Percentiles rank a stretch among this genome's conserved stretches.
Conservation (phyloP, 108 stramenopile species). For the Nannochloropsis salina region DNA sequence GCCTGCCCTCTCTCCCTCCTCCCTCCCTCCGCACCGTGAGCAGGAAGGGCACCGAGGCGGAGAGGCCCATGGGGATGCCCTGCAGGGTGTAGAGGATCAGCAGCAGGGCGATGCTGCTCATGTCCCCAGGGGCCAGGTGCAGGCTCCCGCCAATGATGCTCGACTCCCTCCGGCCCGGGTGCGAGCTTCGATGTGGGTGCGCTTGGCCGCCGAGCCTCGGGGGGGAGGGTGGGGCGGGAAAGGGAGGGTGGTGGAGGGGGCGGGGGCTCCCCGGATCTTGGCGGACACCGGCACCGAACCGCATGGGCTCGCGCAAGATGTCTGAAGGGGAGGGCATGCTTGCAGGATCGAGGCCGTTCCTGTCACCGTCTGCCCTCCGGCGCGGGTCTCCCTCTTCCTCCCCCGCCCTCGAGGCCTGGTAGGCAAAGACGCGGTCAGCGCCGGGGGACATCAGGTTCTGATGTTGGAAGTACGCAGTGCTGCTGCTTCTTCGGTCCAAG, state of each 20-base stretch:
- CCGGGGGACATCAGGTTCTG: neutral
- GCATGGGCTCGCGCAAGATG: neutral
- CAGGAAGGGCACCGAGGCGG: constrained; percentile 89
- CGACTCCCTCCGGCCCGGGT: neutral
- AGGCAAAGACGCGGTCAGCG: neutral
- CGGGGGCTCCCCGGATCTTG: neutral
- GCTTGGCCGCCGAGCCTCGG: neutral
- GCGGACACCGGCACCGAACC: neutral
- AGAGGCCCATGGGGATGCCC: constrained; percentile 97
- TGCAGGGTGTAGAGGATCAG: constrained; percentile 94
- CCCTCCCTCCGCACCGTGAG: constrained; percentile 74
- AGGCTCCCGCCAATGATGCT: neutral
- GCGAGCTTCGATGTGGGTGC: neutral
- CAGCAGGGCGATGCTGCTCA: constrained; percentile 71
- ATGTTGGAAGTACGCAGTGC: neutral
- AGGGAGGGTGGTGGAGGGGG: neutral
- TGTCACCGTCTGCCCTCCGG: neutral
- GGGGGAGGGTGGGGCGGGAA: neutral
- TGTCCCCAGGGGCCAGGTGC: constrained; percentile 40
- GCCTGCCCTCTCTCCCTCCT: neutral
- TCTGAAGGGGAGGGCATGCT: neutral
- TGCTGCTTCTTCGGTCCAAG: neutral
- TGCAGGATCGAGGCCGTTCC: neutral
- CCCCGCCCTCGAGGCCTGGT: neutral
- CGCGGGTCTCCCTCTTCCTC: too few species aligned